Conservation (phyloP, 2,329 filamentous ascomycete species). For the Domatiomyces catenatus region DNA sequence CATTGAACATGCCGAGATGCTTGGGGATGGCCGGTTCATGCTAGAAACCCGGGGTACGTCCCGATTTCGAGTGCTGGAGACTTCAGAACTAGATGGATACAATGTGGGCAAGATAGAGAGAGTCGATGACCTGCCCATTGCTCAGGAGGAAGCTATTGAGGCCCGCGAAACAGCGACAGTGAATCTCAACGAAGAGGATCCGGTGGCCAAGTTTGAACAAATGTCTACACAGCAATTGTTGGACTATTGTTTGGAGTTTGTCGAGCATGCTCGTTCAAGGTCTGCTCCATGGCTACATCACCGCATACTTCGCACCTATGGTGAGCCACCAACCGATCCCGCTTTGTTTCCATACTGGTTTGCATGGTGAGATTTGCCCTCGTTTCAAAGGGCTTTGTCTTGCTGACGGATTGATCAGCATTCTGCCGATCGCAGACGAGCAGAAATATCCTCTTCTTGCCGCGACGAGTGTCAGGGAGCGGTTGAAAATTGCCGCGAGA, state of each 20-base stretch:
- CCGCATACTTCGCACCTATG: constrained; percentile 58
- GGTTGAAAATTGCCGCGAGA: constrained; percentile 64
- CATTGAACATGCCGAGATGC: constrained; percentile 57
- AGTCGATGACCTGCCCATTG: constrained; percentile 65
- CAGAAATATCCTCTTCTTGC: constrained; percentile 65
- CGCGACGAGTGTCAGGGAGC: constrained; percentile 60
- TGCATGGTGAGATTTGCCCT: constrained; percentile 26
- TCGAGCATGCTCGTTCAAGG: constrained; percentile 50
- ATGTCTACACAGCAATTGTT: constrained; percentile 60
- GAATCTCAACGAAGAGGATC: constrained; percentile 21
- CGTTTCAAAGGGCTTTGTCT: neutral
- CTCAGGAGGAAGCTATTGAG: constrained; percentile 65
- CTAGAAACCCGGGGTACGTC: constrained; percentile 64
- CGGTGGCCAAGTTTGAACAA: constrained; percentile 28
- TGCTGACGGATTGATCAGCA: constrained; percentile 28
- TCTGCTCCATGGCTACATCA: constrained; percentile 62
- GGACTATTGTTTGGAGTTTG: constrained; percentile 49
- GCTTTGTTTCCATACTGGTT: constrained; percentile 82
- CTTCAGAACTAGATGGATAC: constrained; percentile 59
- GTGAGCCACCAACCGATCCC: constrained; percentile 60
- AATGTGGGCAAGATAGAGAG: constrained; percentile 59
- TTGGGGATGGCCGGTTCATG: constrained; percentile 66
- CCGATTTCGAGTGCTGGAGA: constrained; percentile 56
- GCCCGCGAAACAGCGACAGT: constrained; percentile 43
- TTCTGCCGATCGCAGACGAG: constrained; percentile 59